These are phyloP conservation scores for Paecilomyces fulvus DNA, from an alignment of 2,329 filamentous ascomycete species.

Conservation along the genomic window DNA sequence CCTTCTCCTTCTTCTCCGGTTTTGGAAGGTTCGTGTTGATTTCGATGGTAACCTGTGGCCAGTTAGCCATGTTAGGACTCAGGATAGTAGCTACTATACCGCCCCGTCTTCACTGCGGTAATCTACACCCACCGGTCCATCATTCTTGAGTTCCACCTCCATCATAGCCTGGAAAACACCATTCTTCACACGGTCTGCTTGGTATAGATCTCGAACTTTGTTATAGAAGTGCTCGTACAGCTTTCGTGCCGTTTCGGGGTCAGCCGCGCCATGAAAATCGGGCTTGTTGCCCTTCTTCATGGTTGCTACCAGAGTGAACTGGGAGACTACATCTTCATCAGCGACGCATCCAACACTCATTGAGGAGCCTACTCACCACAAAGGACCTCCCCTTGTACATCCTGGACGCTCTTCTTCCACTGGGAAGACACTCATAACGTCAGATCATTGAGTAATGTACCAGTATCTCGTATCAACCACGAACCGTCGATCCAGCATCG, in stretches of 20 bases:
- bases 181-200: constrained; percentile 70
- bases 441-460: background rate
- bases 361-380: constrained; percentile 56
- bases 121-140: constrained; percentile 61
- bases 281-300: constrained; percentile 97
- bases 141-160: constrained; percentile 89
- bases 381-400: constrained; percentile 86
- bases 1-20: constrained; percentile 17
- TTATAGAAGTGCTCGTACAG: constrained; percentile 79
- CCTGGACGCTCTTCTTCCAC: constrained; percentile 87
- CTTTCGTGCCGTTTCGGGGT: constrained; percentile 65
- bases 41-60: constrained; percentile 34
- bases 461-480: background rate
- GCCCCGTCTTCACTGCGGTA: constrained; percentile 49
- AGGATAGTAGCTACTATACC: constrained; percentile 30
- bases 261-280: constrained; percentile 83
- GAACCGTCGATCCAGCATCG: constrained; percentile 58
- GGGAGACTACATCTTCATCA: constrained; percentile 59
- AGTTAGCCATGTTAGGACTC: background rate
- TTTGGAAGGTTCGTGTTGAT: constrained; percentile 40
- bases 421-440: constrained; percentile 27
- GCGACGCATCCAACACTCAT: background rate
- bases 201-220: constrained; percentile 65
- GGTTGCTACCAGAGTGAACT: constrained; percentile 87
- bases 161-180: constrained; percentile 99